phyloP scores from a whole-genome alignment of 345 rosid genomes.

The Melaleuca alternifolia region DNA sequence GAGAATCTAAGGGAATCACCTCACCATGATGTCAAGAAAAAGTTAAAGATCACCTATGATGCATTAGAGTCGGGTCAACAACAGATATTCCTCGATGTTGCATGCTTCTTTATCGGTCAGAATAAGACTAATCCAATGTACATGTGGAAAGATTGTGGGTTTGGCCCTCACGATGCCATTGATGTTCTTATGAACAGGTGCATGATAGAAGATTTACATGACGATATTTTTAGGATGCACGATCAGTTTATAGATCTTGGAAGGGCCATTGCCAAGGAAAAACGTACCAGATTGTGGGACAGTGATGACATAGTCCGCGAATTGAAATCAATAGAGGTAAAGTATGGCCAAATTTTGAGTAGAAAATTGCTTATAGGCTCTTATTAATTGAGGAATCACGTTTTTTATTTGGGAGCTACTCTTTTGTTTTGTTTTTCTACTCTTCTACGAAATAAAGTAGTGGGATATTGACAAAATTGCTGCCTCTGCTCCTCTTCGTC shows the following conservation, averaged over 20 bases:
- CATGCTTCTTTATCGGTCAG: background rate
- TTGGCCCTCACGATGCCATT: background rate
- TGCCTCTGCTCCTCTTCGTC: background rate
- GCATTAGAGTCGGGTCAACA: background rate
- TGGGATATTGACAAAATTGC: background rate
- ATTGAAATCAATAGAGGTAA: too few relatives aligned
- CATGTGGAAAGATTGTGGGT: background rate
- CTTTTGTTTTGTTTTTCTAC: accelerated
- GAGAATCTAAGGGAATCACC: background rate
- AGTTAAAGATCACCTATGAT: background rate
- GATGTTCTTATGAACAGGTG: accelerated
- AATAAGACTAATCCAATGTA: background rate
- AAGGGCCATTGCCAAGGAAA: too few relatives aligned
- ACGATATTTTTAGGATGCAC: background rate
- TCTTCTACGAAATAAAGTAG: background rate
- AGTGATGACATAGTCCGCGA: too few relatives aligned
- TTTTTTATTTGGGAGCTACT: background rate
- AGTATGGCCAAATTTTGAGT: background rate
- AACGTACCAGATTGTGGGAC: too few relatives aligned
- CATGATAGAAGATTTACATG: background rate
- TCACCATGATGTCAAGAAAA: background rate
- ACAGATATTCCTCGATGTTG: background rate
- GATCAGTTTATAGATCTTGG: too few relatives aligned
- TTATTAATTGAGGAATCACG: background rate
- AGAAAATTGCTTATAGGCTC: background rate